phyloP scores from a whole-genome alignment of 2,329 filamentous ascomycete genomes.

The Paracorniculantispora psalliotae region DNA sequence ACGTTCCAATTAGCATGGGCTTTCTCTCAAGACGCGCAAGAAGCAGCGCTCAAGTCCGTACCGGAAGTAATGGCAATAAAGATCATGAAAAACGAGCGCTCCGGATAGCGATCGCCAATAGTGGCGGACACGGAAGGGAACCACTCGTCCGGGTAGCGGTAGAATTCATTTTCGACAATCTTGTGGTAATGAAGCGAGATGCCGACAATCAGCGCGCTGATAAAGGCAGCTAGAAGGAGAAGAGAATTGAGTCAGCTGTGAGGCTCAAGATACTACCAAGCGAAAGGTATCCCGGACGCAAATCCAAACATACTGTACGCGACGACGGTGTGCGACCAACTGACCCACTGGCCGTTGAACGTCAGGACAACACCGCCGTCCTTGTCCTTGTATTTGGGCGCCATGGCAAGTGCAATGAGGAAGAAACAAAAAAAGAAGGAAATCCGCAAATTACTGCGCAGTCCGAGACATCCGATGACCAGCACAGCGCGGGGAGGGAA shows the following conservation, averaged over 20 bases:
- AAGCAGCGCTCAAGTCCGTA: slow-evolving; percentile 31
- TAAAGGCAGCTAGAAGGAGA: slow-evolving; percentile 63
- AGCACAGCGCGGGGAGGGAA: background rate
- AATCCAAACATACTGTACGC: slow-evolving; percentile 65
- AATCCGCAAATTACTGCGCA: slow-evolving; percentile 1
- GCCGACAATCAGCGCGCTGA: slow-evolving; percentile 80
- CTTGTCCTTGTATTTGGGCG: slow-evolving; percentile 59
- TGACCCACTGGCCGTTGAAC: slow-evolving; percentile 85
- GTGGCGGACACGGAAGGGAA: slow-evolving; percentile 94
- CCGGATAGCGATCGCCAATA: slow-evolving; percentile 94
- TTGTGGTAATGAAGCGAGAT: slow-evolving; percentile 85
- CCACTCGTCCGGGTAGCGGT: slow-evolving; percentile 92
- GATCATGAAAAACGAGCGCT: slow-evolving; percentile 93
- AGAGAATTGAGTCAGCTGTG: background rate
- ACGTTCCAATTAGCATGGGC: background rate
- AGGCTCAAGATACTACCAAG: background rate
- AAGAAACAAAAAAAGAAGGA: slow-evolving; percentile 10
- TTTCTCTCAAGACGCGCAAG: background rate
- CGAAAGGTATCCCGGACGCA: background rate
- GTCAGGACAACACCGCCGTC: slow-evolving; percentile 54
- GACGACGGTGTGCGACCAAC: slow-evolving; percentile 76
- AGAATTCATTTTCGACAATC: slow-evolving; percentile 96
- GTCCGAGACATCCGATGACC: slow-evolving; percentile 6
- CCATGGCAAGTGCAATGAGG: slow-evolving; percentile 31
- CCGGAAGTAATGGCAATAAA: slow-evolving; percentile 96